These are phyloP conservation scores for Fusarium anthophilum DNA, from an alignment of 2,329 filamentous ascomycete species.

Conservation along the genomic window DNA sequence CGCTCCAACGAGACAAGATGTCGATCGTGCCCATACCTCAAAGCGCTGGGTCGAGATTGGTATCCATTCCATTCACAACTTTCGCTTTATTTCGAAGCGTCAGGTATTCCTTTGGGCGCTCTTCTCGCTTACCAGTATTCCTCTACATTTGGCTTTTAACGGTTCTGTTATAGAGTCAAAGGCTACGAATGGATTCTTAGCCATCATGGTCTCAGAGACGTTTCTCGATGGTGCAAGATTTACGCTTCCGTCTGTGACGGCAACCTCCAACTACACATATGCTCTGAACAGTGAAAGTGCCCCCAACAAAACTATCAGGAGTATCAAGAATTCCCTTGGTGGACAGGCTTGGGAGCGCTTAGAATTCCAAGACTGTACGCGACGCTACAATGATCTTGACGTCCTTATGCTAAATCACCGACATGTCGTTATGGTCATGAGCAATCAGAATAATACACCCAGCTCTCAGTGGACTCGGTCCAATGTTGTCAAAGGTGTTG, in stretches of 20 bases:
- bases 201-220: not conserved
- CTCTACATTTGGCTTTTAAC: not conserved
- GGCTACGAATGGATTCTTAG: not conserved
- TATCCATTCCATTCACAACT: not conserved
- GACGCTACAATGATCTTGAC: not conserved
- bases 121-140: not conserved
- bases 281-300: no score
- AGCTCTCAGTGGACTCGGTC: not conserved
- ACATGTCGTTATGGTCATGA: not conserved
- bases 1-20: not conserved
- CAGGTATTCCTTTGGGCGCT: not conserved
- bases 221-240: not conserved
- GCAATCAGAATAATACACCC: not conserved
- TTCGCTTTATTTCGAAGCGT: not conserved
- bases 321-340: not conserved
- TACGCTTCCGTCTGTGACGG: not conserved
- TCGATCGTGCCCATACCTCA: not conserved
- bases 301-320: not conserved
- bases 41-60: not conserved
- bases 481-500: not conserved
- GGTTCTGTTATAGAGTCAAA: not conserved
- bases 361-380: not conserved
- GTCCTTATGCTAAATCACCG: not conserved
- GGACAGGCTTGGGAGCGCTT: not conserved
- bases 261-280: not conserved